Conservation (phyloP, 106 monocot species). For the Gastrodia elata region DNA sequence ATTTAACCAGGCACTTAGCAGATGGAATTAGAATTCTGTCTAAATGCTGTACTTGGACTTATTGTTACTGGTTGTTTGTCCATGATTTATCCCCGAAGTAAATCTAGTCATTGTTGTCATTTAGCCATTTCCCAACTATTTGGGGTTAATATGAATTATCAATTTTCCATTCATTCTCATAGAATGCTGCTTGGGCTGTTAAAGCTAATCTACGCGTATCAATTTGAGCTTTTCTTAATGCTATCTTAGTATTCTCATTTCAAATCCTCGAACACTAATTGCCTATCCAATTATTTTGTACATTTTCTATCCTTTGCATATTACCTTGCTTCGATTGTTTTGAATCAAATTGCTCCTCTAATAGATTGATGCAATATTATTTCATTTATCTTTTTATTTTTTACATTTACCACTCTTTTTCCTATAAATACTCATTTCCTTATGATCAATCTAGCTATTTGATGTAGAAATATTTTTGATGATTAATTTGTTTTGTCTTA, state of each 20-base stretch:
- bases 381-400: not conserved
- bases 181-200: not conserved
- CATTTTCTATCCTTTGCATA: not conserved
- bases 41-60: not conserved
- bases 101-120: not conserved
- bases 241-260: not conserved
- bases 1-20: not conserved
- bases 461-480: too few species aligned
- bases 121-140: not conserved
- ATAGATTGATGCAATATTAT: not conserved
- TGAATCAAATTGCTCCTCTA: not conserved
- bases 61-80: not conserved
- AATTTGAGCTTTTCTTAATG: not conserved
- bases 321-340: not conserved
- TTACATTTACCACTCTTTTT: too few species aligned
- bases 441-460: too few species aligned
- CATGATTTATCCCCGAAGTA: not conserved
- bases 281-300: not conserved
- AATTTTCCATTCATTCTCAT: not conserved
- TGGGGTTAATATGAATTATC: not conserved
- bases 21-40: not conserved
- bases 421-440: too few species aligned
- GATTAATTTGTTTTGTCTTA: too few species aligned
- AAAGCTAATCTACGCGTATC: not conserved
- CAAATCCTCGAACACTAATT: not conserved